A percentile compares a stretch with the other conserved stretches of the same genome.
Evolutionary conservation across 106 monocot genomes (phyloP).

Genomic region (Acorus gramineus): DNA sequence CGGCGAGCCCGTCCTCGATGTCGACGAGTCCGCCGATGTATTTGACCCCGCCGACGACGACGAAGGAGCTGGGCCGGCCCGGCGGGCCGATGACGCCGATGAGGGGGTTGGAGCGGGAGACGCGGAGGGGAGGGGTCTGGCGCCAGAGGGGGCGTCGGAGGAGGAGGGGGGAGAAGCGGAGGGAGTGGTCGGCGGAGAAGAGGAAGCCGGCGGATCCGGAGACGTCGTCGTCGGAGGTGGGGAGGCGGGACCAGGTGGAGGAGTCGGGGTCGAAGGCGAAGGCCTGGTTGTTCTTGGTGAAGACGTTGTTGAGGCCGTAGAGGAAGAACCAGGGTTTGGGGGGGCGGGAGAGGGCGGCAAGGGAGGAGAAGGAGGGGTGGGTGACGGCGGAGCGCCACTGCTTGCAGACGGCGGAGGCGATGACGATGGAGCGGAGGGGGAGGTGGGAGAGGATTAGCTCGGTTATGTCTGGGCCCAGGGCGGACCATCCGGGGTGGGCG

Average conservation of each 20-base stretch:
- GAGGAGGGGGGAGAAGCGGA: slow-evolving; percentile 15
- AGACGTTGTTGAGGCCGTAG: slow-evolving; percentile 52
- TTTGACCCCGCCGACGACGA: slow-evolving; percentile 49
- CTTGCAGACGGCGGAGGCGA: slow-evolving; percentile 41
- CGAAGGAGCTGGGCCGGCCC: slow-evolving; percentile 37
- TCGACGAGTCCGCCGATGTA: slow-evolving; percentile 55
- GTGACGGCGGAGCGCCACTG: slow-evolving; percentile 29
- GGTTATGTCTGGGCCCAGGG: slow-evolving; percentile 36
- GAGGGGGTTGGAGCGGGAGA: slow-evolving; percentile 25
- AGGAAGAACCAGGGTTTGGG: slow-evolving; percentile 55
- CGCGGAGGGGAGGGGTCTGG: slow-evolving; percentile 5
- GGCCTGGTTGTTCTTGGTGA: slow-evolving; percentile 26
- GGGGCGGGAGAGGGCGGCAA: slow-evolving; percentile 3
- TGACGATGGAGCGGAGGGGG: slow-evolving; percentile 35
- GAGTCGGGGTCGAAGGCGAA: slow-evolving; percentile 54
- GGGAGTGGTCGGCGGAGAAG: slow-evolving; percentile 39
- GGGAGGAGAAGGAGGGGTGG: slow-evolving; percentile 10
- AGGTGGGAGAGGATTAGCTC: slow-evolving; percentile 49
- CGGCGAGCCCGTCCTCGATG: slow-evolving; percentile 44
- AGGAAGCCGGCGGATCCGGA: slow-evolving; percentile 34
- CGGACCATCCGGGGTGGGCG: slow-evolving; percentile 10
- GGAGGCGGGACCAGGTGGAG: slow-evolving; percentile 18
- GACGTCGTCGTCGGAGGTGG: slow-evolving; percentile 9
- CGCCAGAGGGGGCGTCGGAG: slow-evolving; percentile 30
- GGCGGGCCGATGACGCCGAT: slow-evolving; percentile 20